phyloP scores from a whole-genome alignment of 2,329 filamentous ascomycete species.

The Colletotrichum noveboracense region DNA sequence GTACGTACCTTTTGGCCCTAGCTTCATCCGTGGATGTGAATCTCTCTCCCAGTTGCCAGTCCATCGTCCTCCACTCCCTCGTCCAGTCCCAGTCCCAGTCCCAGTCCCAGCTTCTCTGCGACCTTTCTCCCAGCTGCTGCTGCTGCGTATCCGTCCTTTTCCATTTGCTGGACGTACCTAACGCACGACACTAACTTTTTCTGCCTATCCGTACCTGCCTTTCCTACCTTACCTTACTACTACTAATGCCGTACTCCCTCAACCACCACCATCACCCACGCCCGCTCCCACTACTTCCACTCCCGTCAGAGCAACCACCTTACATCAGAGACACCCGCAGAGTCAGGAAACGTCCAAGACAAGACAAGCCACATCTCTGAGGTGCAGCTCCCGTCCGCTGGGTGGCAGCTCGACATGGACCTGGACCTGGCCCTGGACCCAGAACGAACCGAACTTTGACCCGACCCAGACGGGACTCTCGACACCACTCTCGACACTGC shows the following conservation, averaged over 20 bases:
- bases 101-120: background rate
- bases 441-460: constrained; percentile 1
- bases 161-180: background rate
- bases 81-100: background rate
- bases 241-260: background rate
- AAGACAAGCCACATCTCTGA: constrained; percentile 4
- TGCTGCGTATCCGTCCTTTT: background rate
- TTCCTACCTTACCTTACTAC: background rate
- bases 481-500: background rate
- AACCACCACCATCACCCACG: background rate
- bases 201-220: background rate
- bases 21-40: background rate
- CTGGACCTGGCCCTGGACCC: constrained; percentile 13
- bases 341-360: background rate
- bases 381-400: constrained; percentile 4
- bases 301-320: background rate
- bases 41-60: background rate
- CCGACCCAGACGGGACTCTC: background rate
- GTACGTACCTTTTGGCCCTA: background rate
- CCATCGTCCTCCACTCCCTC: background rate
- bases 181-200: constrained; percentile 5
- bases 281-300: background rate
- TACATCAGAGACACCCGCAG: background rate
- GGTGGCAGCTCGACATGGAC: constrained; percentile 16
- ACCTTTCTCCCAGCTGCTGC: background rate